Base-by-base conservation (phyloP, 164 flowering plant genomes). In the Umbellularia californica region DNA sequence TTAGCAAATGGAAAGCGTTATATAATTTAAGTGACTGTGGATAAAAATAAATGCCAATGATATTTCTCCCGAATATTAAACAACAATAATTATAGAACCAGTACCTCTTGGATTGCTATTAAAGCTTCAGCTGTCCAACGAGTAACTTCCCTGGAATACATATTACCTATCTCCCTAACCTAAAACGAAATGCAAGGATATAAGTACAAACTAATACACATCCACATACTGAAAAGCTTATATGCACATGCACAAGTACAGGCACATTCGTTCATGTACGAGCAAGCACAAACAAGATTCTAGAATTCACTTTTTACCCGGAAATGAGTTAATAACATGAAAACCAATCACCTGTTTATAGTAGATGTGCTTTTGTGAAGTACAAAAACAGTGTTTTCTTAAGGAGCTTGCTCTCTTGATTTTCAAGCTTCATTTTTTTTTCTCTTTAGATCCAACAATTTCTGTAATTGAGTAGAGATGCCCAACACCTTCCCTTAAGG, bases 101-200 rank as follows among this genome's bases (percentile, higher is more conserved):
- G 7, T 71, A 71, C 73, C 73, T 71, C 73, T 55, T 71, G 73
- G 22, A 71, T 71, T 51, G 64, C 35, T 14, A 71, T 58, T 55
- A 71, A 71, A 15, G 73, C 73, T 35, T 71, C 73, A 51, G 73
- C 64, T 5, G 73, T 71, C 73, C 73, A 71, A 55, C 73, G 73
- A 51, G 62, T 52, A 71, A 71, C 73, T 52, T 52, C 64, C 41
- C 15, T 71, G 28, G 73, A 24, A 55, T 51, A 71, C 4, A 24
- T 10, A 52, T 20, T 7, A 58, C 62, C 55, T 15, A 71, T 5
- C 64, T 71, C 73, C 73, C 73, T 71, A 5, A 71, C 73, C 73
- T 71, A 50, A 58, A 71, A 58, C 15, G 17, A 24, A 25, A 11
- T 15, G 41, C 33, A 47, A n/a, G 71, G 11, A 17, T 25, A 41